phyloP scores from a whole-genome alignment of 1,139 yeast genomes.

The Kodamaea sp. region DNA sequence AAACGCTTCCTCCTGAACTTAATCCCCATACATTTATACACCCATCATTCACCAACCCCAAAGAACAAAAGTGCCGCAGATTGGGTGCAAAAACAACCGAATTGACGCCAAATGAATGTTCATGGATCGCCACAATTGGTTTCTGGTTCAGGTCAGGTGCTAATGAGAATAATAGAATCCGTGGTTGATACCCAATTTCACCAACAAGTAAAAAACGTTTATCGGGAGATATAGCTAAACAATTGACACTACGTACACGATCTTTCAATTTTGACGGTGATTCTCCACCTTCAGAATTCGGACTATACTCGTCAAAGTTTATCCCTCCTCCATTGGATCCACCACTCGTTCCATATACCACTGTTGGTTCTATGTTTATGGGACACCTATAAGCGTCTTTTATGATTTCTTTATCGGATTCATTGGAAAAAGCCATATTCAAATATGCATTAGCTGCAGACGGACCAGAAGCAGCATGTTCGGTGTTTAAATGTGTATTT shows the following conservation, averaged over 20 bases:
- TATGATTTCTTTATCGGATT: constrained; percentile 7
- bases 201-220: constrained; percentile 57
- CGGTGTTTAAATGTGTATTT: constrained; percentile 17
- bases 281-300: constrained; percentile 3
- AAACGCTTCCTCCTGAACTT: constrained; percentile 14
- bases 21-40: constrained; percentile 58
- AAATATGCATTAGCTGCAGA: constrained; percentile 31
- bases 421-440: constrained; percentile 20
- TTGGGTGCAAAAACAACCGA: constrained; percentile 56
- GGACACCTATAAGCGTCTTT: constrained; percentile 37
- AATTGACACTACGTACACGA: constrained; percentile 50
- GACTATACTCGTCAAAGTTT: constrained; percentile 4
- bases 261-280: constrained; percentile 39
- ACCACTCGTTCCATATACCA: constrained; percentile 16
- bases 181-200: constrained; percentile 63
- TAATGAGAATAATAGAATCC: constrained; percentile 56
- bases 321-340: constrained; percentile 1
- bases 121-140: constrained; percentile 53
- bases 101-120: constrained; percentile 62
- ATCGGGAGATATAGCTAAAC: constrained; percentile 55
- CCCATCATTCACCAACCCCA: constrained; percentile 66
- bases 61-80: constrained; percentile 50
- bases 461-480: constrained; percentile 3
- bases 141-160: constrained; percentile 44
- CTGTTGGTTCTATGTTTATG: constrained; percentile 24